Evolutionary conservation across 192 early-diverging fungal species (phyloP).

Genomic region (Entophlyctis helioformis): DNA sequence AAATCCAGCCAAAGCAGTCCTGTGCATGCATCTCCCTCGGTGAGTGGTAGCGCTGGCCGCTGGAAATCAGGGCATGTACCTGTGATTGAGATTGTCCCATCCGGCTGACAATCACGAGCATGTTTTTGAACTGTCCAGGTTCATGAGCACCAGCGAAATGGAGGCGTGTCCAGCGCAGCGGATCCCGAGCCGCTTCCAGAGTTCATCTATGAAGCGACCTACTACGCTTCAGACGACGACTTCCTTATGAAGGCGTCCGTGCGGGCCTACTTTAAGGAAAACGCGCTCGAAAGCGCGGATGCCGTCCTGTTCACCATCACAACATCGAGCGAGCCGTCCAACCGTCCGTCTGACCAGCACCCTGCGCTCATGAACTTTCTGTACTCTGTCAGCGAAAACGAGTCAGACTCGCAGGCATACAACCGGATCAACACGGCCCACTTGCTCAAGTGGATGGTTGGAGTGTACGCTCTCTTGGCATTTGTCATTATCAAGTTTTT

Average conservation of each 20-base stretch:
- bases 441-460: slow-evolving; percentile 15
- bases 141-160: too few relatives aligned
- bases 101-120: too few relatives aligned
- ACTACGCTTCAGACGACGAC: slow-evolving; percentile 58
- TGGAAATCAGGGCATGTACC: too few relatives aligned
- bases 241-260: slow-evolving; percentile 50
- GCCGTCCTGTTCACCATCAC: slow-evolving; percentile 56
- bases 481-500: slow-evolving; percentile 27
- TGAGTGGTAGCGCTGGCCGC: too few relatives aligned
- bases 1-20: too few relatives aligned
- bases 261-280: slow-evolving; percentile 45
- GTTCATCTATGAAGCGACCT: too few relatives aligned
- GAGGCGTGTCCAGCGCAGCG: too few relatives aligned
- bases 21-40: too few relatives aligned
- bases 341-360: slow-evolving; percentile 12
- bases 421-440: slow-evolving; percentile 2
- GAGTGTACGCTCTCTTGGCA: slow-evolving; percentile 14
- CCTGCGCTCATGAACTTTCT: slow-evolving; percentile 26
- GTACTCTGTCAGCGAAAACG: slow-evolving; percentile 16
- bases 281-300: slow-evolving; percentile 53
- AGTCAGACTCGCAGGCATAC: slow-evolving; percentile 5
- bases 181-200: too few relatives aligned
- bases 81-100: too few relatives aligned
- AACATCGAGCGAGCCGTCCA: too few relatives aligned
- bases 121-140: too few relatives aligned